phyloP scores from a whole-genome alignment of 2,329 filamentous ascomycete species.

The Aspergillus flavus region DNA sequence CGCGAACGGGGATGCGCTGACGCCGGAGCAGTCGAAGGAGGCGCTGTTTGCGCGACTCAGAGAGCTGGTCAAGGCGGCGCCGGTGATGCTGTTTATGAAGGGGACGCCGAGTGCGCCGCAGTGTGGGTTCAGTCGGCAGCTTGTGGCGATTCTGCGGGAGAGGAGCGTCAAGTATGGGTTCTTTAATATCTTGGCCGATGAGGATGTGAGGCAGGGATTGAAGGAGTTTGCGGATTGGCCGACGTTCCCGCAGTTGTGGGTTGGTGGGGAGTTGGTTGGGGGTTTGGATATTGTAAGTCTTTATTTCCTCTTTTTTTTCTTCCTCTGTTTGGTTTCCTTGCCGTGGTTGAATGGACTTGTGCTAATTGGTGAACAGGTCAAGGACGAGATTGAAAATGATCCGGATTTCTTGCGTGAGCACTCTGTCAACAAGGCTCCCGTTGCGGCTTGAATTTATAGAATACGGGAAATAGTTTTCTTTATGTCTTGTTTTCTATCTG shows the following conservation, averaged over 20 bases:
- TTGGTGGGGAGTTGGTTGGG: constrained; percentile 85
- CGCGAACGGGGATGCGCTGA: constrained; percentile 27
- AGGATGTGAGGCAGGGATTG: constrained; percentile 92
- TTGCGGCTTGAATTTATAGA: constrained; percentile 19
- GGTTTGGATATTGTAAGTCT: constrained; percentile 80
- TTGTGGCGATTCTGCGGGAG: constrained; percentile 84
- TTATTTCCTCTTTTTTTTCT: too few species aligned
- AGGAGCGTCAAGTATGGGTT: constrained; percentile 94
- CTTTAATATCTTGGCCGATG: constrained; percentile 97
- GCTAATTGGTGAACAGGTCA: constrained; percentile 63
- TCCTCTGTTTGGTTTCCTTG: not conserved
- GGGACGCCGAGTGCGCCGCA: constrained; percentile 85
- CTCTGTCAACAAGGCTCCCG: constrained; percentile 48
- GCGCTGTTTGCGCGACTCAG: constrained; percentile 78
- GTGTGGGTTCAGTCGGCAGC: constrained; percentile 89
- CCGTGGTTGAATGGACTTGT: not conserved
- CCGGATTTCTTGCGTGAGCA: constrained; percentile 80
- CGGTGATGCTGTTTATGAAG: constrained; percentile 99
- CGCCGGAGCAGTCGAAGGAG: constrained; percentile 69
- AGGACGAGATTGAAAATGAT: constrained; percentile 86
- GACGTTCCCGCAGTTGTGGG: constrained; percentile 93
- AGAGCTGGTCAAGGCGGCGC: constrained; percentile 89
- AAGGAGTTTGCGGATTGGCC: constrained; percentile 99
- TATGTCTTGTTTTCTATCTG: not conserved
- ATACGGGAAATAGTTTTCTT: constrained; percentile 13